phyloP scores from a whole-genome alignment of 768 basidiomycete genomes.

The Cystofilobasidium bisporidii region DNA sequence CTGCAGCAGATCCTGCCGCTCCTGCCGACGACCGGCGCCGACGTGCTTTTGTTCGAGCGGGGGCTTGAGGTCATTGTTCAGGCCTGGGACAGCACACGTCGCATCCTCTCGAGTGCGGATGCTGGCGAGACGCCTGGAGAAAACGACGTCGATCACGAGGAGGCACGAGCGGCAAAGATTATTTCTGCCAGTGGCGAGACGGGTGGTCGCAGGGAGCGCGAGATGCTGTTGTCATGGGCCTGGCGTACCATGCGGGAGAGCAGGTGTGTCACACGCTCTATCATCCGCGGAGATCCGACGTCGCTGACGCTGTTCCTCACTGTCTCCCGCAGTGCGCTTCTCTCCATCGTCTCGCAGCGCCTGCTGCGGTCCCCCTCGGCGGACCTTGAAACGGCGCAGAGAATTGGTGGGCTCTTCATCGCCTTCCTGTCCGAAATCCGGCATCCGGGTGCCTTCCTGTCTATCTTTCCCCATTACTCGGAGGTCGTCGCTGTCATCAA shows the following conservation, averaged over 20 bases:
- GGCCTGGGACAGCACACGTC: slow-evolving; percentile 21
- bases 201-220: neutral
- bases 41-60: neutral
- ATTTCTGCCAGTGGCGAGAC: neutral
- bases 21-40: neutral
- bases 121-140: neutral
- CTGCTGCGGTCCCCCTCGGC: neutral
- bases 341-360: slow-evolving; percentile 13
- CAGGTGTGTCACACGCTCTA: slow-evolving; percentile 9
- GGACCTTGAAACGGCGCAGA: neutral
- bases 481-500: slow-evolving; percentile 16
- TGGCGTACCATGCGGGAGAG: slow-evolving; percentile 25
- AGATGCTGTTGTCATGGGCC: slow-evolving; percentile 22
- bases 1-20: slow-evolving; percentile 23
- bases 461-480: slow-evolving; percentile 22
- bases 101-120: slow-evolving; percentile 13
- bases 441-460: slow-evolving; percentile 26
- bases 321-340: neutral
- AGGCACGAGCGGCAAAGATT: neutral
- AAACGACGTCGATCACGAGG: slow-evolving; percentile 14
- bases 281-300: neutral
- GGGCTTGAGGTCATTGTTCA: neutral
- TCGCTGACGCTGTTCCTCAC: neutral
- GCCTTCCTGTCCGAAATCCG: slow-evolving; percentile 24
- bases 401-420: slow-evolving; percentile 12